Base-by-base conservation (phyloP, 164 flowering plant species). In the Vitis vinifera region DNA sequence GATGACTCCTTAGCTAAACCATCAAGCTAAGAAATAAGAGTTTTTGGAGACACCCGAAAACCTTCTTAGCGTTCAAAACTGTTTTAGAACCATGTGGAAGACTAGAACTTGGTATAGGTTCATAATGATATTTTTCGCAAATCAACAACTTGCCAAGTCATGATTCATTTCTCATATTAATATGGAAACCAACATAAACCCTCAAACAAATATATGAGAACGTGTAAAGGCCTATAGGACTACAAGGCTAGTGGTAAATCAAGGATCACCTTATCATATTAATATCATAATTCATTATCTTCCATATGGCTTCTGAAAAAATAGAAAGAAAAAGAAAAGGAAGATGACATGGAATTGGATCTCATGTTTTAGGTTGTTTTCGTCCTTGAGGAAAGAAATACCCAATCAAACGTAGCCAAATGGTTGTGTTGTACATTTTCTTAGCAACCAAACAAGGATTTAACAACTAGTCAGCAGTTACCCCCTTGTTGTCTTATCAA, bases 51-150 rank as follows among this genome's bases (percentile, higher is more conserved):
- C 67, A 44, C 75, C 78, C 70, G 71, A 55, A 77, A 65, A 53
- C 71, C 78, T 65, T 75, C 82, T 81, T 76, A 84, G 61, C 81
- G 86, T 67, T 83, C 75, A 67, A 75, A 70, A 63, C 82, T 68
- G 52, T 23, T 69, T 84, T 84, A 73, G 85, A 55, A 60, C 56
- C 56, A 55, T 50, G 31, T 6, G 75, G 66, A 15, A 76, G 63
- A 68, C 51, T 51, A 17, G 77, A 73, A 65, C 58, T 23, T 56
- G 63, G 48, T 50, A 65, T n/a, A 1, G 84, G 66, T 58, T 84
- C 91, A 71, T 79, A 81, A 73, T 92, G 77, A 74, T 83, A 85
- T 65, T 92, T 96, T 79, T 89, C 98, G 97, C 97, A 92, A 37
- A 91, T 87, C 75, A 94, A 82, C 62, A 94, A 76, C 82, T 97